A percentile compares a stretch with the other conserved stretches of the same genome.
Evolutionary conservation across 1,139 yeast genomes (phyloP).

Genomic region (Lodderomyces jiufengensis): DNA sequence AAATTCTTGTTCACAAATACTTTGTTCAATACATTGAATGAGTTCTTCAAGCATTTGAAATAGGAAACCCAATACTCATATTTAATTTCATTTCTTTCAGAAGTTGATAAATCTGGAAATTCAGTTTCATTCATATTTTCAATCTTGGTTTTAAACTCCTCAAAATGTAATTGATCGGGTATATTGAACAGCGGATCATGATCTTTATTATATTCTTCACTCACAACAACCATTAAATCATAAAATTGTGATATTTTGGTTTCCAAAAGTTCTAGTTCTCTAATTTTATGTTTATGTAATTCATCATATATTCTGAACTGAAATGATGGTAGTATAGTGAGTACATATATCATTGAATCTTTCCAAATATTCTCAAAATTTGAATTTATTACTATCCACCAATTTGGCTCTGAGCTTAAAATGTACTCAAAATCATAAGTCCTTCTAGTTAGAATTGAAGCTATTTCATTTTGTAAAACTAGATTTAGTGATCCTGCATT

Average conservation of each 20-base stretch:
- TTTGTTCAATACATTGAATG: slow-evolving; percentile 11
- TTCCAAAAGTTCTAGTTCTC: slow-evolving; percentile 20
- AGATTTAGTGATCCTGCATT: background rate
- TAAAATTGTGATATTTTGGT: slow-evolving; percentile 5
- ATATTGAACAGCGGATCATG: slow-evolving; percentile 5
- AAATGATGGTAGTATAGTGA: slow-evolving; percentile 22
- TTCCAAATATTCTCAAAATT: slow-evolving; percentile 17
- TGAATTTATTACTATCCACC: slow-evolving; percentile 11
- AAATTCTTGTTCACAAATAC: slow-evolving; percentile 10
- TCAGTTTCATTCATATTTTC: slow-evolving; percentile 3
- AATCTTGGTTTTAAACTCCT: slow-evolving; percentile 1
- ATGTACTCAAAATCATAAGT: slow-evolving; percentile 25
- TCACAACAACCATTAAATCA: slow-evolving; percentile 6
- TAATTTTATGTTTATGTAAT: slow-evolving; percentile 17
- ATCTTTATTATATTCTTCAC: slow-evolving; percentile 8
- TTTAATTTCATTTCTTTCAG: slow-evolving; percentile 10
- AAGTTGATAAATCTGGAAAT: slow-evolving; percentile 3
- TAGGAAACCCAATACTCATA: slow-evolving; percentile 14
- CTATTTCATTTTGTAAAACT: slow-evolving; percentile 14
- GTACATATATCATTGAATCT: slow-evolving; percentile 19
- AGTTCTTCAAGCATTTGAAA: slow-evolving; percentile 11
- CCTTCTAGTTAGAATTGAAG: slow-evolving; percentile 18
- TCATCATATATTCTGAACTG: slow-evolving; percentile 15
- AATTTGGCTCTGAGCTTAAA: slow-evolving; percentile 8
- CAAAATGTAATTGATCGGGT: slow-evolving; percentile 3